Evolutionary conservation across 2,329 filamentous ascomycete species (phyloP).

Genomic region (Trichoderma semiorbis): DNA sequence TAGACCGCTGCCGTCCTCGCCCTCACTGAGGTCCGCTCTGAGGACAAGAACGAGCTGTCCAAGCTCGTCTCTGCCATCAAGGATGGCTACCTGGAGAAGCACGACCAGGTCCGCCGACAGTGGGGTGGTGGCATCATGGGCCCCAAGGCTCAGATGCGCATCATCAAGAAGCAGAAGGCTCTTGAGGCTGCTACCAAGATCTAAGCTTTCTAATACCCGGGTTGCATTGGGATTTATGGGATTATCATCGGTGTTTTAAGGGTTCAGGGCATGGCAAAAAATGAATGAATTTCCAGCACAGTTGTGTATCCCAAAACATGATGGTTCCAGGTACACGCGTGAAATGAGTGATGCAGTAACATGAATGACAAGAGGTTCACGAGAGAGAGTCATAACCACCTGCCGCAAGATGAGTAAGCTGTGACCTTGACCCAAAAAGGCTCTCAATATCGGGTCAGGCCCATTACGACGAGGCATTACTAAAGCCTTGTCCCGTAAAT

Average conservation of each 20-base stretch:
- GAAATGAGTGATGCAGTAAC: conserved; percentile 4
- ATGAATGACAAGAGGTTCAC: background rate
- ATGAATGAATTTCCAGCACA: conserved; percentile 40
- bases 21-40: conserved; percentile 90
- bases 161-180: conserved; percentile 89
- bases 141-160: conserved; percentile 79
- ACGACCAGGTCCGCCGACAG: conserved; percentile 83
- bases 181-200: conserved; percentile 96
- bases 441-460: background rate
- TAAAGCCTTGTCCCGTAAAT: background rate
- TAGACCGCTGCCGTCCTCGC: conserved; percentile 94
- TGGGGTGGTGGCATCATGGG: conserved; percentile 99
- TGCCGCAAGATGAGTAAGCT: background rate
- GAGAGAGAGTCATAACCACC: background rate
- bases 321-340: background rate
- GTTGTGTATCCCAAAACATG: conserved; percentile 23
- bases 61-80: conserved; percentile 97
- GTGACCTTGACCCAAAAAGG: background rate
- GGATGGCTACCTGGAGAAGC: conserved; percentile 96
- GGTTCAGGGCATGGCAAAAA: conserved; percentile 41
- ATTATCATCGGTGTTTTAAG: conserved; percentile 39
- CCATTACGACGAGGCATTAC: background rate
- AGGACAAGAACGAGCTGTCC: conserved; percentile 97
- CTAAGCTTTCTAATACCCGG: conserved; percentile 54
- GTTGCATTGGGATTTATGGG: conserved; percentile 38